Evolutionary conservation across 441 rosid species (phyloP).

Genomic region (Aleurites moluccanus): DNA sequence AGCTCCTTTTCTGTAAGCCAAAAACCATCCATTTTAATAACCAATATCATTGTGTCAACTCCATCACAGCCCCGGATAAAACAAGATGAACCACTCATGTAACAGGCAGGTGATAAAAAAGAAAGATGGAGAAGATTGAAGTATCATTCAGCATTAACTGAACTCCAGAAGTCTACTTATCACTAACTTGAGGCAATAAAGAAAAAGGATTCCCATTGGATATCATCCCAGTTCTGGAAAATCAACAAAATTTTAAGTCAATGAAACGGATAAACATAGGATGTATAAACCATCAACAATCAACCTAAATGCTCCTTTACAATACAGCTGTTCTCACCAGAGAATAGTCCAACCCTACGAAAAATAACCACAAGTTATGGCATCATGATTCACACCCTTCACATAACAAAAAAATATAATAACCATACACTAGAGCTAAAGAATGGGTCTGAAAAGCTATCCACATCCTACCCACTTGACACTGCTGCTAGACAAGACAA

Average conservation of each 20-base stretch:
- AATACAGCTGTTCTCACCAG: neutral
- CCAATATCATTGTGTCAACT: neutral
- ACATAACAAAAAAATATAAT: neutral
- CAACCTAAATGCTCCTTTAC: constrained; percentile 12
- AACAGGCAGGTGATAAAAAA: neutral
- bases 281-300: neutral
- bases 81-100: constrained; percentile 1
- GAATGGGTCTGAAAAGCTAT: neutral
- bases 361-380: neutral
- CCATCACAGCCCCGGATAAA: constrained; percentile 10
- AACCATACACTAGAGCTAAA: neutral
- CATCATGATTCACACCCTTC: constrained; percentile 7
- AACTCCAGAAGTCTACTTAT: constrained; percentile 16
- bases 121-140: neutral
- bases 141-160: neutral
- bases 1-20: constrained; percentile 7
- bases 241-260: neutral
- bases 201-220: neutral
- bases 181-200: constrained; percentile 10
- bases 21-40: neutral
- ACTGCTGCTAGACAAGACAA: constrained; percentile 11
- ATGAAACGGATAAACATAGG: neutral
- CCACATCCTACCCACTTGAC: constrained; percentile 20
- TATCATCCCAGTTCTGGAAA: constrained; percentile 4
- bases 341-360: neutral